Conservation (phyloP, 1,139 yeast genomes). For the Fermentozyma sake region DNA sequence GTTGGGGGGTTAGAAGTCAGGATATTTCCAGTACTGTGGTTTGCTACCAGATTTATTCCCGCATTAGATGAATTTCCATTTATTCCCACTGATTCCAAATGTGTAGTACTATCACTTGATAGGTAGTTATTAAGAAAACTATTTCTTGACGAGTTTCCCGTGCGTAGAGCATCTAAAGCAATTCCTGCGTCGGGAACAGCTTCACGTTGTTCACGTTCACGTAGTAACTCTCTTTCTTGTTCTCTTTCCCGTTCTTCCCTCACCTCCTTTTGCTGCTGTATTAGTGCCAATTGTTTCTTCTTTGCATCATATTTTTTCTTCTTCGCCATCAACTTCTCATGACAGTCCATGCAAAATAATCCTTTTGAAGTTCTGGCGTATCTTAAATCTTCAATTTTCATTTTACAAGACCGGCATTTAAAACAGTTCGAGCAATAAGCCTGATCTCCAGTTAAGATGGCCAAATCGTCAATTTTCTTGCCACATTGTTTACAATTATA, state of each 20-base stretch:
- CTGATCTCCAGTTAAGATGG: slow-evolving; percentile 92
- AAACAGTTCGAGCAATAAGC: slow-evolving; percentile 93
- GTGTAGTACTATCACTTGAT: slow-evolving; percentile 7
- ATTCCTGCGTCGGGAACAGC: slow-evolving; percentile 1
- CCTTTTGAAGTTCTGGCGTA: slow-evolving; percentile 96
- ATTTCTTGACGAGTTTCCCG: slow-evolving; percentile 8
- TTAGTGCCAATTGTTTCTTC: slow-evolving; percentile 29
- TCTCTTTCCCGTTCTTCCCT: slow-evolving; percentile 12
- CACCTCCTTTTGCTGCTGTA: slow-evolving; percentile 17
- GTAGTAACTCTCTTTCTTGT: slow-evolving; percentile 5
- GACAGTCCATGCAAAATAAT: slow-evolving; percentile 89
- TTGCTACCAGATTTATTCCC: too few species aligned
- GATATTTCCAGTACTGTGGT: too few species aligned
- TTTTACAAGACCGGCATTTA: slow-evolving; percentile 85
- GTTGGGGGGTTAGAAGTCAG: too few species aligned
- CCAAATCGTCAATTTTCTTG: slow-evolving; percentile 88
- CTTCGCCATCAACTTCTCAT: slow-evolving; percentile 73
- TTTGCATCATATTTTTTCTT: slow-evolving; percentile 51
- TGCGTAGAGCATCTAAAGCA: slow-evolving; percentile 3
- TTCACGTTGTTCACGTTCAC: slow-evolving; percentile 3
- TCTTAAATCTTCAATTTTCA: slow-evolving; percentile 80
- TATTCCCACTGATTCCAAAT: slow-evolving; percentile 2
- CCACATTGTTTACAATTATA: slow-evolving; percentile 86
- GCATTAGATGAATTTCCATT: too few species aligned
- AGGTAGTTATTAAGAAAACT: slow-evolving; percentile 11